Evolutionary conservation across 176 grass and related monocot species (phyloP).

Genomic region (Aegilops longissima): DNA sequence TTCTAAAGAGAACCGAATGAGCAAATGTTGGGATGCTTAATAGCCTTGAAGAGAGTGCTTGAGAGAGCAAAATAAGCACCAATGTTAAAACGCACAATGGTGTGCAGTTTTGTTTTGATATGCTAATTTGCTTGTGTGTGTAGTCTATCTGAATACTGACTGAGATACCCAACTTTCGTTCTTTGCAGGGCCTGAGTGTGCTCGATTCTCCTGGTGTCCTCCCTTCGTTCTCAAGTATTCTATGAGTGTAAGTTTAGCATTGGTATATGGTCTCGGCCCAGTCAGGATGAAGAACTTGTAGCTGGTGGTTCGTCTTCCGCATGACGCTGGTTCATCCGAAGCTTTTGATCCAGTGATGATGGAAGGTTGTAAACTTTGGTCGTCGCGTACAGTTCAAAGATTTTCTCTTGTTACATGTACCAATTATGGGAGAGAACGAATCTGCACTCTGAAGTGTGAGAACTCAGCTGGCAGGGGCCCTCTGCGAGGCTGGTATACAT

Average conservation of each 20-base stretch:
- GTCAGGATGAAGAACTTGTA: background rate
- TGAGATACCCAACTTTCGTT: background rate
- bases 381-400: background rate
- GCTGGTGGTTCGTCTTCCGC: slow-evolving; percentile 11
- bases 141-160: slow-evolving; percentile 11
- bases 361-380: slow-evolving; percentile 31
- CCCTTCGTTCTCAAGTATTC: slow-evolving; percentile 20
- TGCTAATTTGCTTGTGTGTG: background rate
- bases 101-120: background rate
- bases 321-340: slow-evolving; percentile 24
- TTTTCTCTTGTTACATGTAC: slow-evolving; percentile 12
- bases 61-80: background rate
- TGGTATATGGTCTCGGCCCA: background rate
- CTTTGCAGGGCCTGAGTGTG: slow-evolving; percentile 28
- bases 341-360: slow-evolving; percentile 22
- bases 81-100: background rate
- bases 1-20: background rate
- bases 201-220: background rate
- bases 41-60: background rate
- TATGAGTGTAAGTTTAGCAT: slow-evolving; percentile 14
- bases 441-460: background rate
- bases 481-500: background rate
- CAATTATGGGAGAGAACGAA: background rate
- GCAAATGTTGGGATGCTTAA: background rate
- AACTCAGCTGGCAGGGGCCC: background rate